Percentiles rank a stretch among this genome's conserved stretches.
phyloP scores from a whole-genome alignment of 768 basidiomycete species.

The Tylopilus subfusipes region DNA sequence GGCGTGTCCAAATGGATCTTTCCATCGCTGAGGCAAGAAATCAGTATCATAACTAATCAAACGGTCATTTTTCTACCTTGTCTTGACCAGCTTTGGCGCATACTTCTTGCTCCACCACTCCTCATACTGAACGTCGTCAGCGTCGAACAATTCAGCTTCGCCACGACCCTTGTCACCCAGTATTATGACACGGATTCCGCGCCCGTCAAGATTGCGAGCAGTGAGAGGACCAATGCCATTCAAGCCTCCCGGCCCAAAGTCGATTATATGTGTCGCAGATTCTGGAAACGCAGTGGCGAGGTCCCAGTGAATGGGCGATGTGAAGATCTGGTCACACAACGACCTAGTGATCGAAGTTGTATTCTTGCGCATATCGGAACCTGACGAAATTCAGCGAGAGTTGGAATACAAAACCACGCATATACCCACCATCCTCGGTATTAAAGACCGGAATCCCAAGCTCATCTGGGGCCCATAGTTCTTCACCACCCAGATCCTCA shows the following conservation, averaged over 20 bases:
- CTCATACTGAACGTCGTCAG: constrained; percentile 64
- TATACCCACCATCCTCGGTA: constrained; percentile 80
- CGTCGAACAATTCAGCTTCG: constrained; percentile 79
- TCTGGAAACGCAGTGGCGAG: constrained; percentile 88
- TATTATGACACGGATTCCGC: constrained; percentile 87
- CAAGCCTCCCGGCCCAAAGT: constrained; percentile 94
- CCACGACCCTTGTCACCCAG: constrained; percentile 89
- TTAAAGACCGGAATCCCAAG: constrained; percentile 85
- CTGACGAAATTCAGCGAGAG: constrained; percentile 30
- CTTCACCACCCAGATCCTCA: constrained; percentile 74
- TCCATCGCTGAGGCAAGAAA: constrained; percentile 62
- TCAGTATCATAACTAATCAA: neutral
- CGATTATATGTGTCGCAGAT: constrained; percentile 88
- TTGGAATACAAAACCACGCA: constrained; percentile 16
- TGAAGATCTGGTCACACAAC: constrained; percentile 92
- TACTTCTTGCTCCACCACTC: constrained; percentile 91
- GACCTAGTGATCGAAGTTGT: constrained; percentile 78
- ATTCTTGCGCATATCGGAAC: constrained; percentile 74
- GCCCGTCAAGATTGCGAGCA: constrained; percentile 86
- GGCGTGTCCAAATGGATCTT: constrained; percentile 91
- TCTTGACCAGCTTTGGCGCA: constrained; percentile 81
- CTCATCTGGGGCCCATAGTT: constrained; percentile 68
- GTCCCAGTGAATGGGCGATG: constrained; percentile 87
- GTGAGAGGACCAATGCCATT: constrained; percentile 93
- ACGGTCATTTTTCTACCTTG: constrained; percentile 50